A percentile compares a stretch with the other conserved stretches of the same genome.
Evolutionary conservation across 2,329 filamentous ascomycete species (phyloP).

Genomic region (Aspergillus arachidicola): DNA sequence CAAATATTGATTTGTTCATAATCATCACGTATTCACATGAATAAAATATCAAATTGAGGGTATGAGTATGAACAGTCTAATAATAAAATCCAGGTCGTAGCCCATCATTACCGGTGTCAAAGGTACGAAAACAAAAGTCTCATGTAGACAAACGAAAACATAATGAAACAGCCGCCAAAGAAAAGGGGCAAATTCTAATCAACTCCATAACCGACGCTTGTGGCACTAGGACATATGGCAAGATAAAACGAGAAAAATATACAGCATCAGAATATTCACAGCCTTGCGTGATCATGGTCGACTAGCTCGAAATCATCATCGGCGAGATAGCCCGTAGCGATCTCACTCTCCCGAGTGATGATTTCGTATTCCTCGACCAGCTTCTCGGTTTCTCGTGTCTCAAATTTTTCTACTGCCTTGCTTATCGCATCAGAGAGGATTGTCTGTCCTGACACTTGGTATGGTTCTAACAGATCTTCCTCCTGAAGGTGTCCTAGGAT

Average conservation of each 20-base stretch:
- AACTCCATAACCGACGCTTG: constrained; percentile 4
- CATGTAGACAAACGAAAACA: neutral
- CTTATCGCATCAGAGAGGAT: constrained; percentile 59
- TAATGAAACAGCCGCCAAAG: neutral
- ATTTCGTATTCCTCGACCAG: constrained; percentile 64
- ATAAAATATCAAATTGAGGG: neutral
- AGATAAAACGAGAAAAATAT: neutral
- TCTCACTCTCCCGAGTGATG: constrained; percentile 46
- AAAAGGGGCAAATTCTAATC: neutral
- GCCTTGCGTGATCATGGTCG: constrained; percentile 34
- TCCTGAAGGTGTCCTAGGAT: constrained; percentile 49
- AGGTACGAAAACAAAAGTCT: neutral
- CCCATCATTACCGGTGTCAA: neutral
- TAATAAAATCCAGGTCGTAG: too few relatives aligned
- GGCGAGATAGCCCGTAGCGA: constrained; percentile 28
- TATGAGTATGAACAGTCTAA: neutral
- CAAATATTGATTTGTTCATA: neutral
- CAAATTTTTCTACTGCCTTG: constrained; percentile 62
- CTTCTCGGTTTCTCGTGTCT: constrained; percentile 63
- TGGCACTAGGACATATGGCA: neutral
- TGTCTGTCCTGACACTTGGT: constrained; percentile 58
- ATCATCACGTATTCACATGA: neutral
- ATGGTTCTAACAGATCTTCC: constrained; percentile 55
- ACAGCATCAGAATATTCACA: neutral
- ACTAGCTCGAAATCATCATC: constrained; percentile 49